Conservation (phyloP, 2,329 filamentous ascomycete species). For the Fusarium verticillioides region DNA sequence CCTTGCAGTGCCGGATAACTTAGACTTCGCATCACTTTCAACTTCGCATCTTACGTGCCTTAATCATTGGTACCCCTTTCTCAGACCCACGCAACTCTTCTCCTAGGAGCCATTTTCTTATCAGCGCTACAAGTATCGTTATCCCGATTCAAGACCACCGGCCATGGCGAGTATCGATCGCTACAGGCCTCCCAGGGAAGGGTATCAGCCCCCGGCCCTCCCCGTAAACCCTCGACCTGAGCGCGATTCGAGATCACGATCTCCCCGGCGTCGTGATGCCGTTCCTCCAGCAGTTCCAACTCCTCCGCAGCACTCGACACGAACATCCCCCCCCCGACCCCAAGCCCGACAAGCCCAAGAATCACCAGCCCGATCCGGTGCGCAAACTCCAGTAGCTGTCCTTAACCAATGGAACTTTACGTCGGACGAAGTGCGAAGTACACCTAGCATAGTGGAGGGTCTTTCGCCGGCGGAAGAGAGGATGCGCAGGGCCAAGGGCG, state of each 20-base stretch:
- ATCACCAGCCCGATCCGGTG: conserved; percentile 55
- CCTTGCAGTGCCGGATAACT: conserved; percentile 24
- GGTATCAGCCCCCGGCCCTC: conserved; percentile 65
- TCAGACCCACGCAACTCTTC: conserved; percentile 4
- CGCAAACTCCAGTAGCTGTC: conserved; percentile 51
- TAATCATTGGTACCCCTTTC: conserved; percentile 24
- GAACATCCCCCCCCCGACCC: conserved; percentile 65
- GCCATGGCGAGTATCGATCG: conserved; percentile 70
- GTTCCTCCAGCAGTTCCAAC: conserved; percentile 71
- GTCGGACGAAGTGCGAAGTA: conserved; percentile 81
- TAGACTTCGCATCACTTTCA: conserved; percentile 27
- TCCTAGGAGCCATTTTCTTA: conserved; percentile 43
- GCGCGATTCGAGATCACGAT: conserved; percentile 60
- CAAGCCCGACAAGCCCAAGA: conserved; percentile 56
- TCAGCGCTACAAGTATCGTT: conserved; percentile 32
- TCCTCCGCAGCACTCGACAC: conserved; percentile 65
- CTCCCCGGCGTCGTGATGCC: conserved; percentile 59
- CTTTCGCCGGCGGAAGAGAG: conserved; percentile 82
- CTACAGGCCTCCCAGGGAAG: conserved; percentile 67
- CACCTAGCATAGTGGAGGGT: conserved; percentile 87
- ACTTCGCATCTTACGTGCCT: neutral
- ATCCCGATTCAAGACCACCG: conserved; percentile 41
- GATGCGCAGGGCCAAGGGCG: conserved; percentile 84
- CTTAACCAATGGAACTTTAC: conserved; percentile 89
- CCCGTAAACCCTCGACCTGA: conserved; percentile 54